phyloP scores from a whole-genome alignment of 2,329 filamentous ascomycete species.

The Shiraia bambusicola region DNA sequence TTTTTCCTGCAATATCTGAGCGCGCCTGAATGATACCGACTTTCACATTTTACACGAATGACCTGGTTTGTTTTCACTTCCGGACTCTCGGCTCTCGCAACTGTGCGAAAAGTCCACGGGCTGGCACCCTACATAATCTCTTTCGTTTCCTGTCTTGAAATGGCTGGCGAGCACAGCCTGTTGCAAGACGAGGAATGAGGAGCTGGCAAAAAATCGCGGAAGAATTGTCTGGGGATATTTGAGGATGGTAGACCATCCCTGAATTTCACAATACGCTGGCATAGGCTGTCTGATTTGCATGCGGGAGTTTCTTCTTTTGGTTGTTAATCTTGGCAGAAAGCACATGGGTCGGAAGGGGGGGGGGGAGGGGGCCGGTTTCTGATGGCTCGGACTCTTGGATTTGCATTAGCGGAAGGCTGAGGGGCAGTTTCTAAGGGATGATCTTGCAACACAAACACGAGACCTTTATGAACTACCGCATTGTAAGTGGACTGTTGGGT shows the following conservation, averaged over 20 bases:
- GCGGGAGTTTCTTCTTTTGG: conserved; percentile 38
- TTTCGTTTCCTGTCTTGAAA: conserved; percentile 31
- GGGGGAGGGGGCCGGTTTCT: conserved; percentile 11
- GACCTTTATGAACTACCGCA: conserved; percentile 7
- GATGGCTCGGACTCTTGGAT: conserved; percentile 5
- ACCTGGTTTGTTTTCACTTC: conserved; percentile 38
- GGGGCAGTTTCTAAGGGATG: neutral
- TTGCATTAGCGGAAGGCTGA: conserved; percentile 4
- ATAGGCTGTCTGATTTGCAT: conserved; percentile 37
- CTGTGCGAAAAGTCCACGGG: conserved; percentile 28
- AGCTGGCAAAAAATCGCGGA: conserved; percentile 36
- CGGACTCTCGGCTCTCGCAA: conserved; percentile 29
- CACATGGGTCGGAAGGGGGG: conserved; percentile 20
- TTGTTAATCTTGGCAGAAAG: conserved; percentile 28
- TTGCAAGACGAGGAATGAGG: conserved; percentile 32
- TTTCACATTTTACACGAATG: conserved; percentile 38
- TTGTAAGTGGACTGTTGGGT: conserved; percentile 12
- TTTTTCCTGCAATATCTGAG: conserved; percentile 40
- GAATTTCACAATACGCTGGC: conserved; percentile 25
- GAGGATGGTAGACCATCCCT: conserved; percentile 27
- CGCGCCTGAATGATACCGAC: conserved; percentile 44
- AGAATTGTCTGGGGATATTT: conserved; percentile 28
- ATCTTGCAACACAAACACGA: conserved; percentile 11
- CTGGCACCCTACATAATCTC: conserved; percentile 38
- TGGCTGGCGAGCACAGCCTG: conserved; percentile 29